A percentile compares a stretch with the other conserved stretches of the same genome.
These are phyloP conservation scores for Gaertneriomyces semiglobifer DNA, from an alignment of 192 early-diverging fungal species.

Conservation along the genomic window DNA sequence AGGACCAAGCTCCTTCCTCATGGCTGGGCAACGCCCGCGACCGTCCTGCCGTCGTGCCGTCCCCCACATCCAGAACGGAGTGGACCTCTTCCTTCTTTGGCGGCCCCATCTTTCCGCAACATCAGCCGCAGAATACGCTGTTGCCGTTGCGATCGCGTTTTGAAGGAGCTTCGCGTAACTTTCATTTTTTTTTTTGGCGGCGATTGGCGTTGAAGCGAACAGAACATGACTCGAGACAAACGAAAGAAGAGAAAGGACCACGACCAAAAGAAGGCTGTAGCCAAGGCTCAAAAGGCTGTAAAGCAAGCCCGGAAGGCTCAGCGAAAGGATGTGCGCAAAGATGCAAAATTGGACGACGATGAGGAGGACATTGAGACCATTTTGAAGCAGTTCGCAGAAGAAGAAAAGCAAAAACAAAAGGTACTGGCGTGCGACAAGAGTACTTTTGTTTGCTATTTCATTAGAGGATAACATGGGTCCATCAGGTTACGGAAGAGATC, in stretches of 20 bases:
- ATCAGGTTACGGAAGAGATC: slow-evolving; percentile 55
- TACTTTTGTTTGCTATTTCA: background rate
- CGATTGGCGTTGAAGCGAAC: no score
- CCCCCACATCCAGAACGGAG: no score
- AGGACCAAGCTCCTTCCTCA: no score
- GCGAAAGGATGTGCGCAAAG: slow-evolving; percentile 40
- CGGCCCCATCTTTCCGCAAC: no score
- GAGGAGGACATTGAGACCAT: slow-evolving; percentile 70
- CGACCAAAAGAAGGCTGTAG: slow-evolving; percentile 16
- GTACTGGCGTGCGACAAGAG: background rate
- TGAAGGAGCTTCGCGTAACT: no score
- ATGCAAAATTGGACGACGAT: slow-evolving; percentile 47
- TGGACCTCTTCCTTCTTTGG: no score
- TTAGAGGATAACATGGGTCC: slow-evolving; percentile 44
- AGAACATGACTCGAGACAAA: slow-evolving; percentile 26
- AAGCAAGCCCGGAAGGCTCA: slow-evolving; percentile 34
- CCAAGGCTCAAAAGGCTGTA: slow-evolving; percentile 20
- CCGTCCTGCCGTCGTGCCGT: no score
- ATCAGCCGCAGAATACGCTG: no score
- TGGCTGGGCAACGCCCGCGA: no score
- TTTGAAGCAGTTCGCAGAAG: slow-evolving; percentile 54
- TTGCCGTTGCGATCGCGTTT: no score
- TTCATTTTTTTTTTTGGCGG: no score
- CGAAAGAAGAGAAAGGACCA: slow-evolving; percentile 32
- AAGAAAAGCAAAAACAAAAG: slow-evolving; percentile 31